Evolutionary conservation across 2,329 filamentous ascomycete genomes (phyloP).

Genomic region (Rutstroemia sp.): DNA sequence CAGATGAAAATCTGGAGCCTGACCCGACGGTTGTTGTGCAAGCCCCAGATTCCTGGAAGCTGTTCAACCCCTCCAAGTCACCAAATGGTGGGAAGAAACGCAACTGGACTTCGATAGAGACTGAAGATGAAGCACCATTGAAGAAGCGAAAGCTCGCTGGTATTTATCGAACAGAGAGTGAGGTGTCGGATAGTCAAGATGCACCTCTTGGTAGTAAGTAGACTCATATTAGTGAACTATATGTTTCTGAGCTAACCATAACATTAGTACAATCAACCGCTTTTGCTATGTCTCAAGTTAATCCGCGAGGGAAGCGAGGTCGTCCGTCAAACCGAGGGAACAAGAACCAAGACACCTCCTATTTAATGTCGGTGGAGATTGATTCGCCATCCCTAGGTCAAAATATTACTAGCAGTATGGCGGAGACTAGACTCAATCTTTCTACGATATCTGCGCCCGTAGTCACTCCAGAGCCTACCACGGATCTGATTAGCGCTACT

Average conservation of each 20-base stretch:
- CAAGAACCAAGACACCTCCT: neutral
- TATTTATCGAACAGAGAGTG: slow-evolving; percentile 6
- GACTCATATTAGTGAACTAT: neutral
- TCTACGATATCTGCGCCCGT: neutral
- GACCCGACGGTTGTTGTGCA: slow-evolving; percentile 21
- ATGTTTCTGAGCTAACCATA: neutral
- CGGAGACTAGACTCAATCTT: too few relatives aligned
- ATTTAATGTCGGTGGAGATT: neutral
- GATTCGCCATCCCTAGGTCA: neutral
- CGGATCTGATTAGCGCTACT: neutral
- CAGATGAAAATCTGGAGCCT: slow-evolving; percentile 13
- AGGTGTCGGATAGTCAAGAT: slow-evolving; percentile 22
- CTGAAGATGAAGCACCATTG: neutral
- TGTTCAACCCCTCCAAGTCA: neutral
- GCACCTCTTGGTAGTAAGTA: slow-evolving; percentile 7
- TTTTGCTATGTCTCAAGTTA: neutral
- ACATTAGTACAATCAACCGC: neutral
- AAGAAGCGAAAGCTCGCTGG: slow-evolving; percentile 20
- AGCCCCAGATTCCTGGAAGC: slow-evolving; percentile 8
- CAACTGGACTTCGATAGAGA: neutral
- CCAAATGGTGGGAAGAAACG: neutral
- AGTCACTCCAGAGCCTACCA: neutral
- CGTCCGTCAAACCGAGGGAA: slow-evolving; percentile 13
- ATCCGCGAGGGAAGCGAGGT: neutral
- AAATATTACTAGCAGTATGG: too few relatives aligned